These are phyloP conservation scores for Colletotrichum sidae DNA, from an alignment of 2,329 filamentous ascomycete species.

Conservation along the genomic window DNA sequence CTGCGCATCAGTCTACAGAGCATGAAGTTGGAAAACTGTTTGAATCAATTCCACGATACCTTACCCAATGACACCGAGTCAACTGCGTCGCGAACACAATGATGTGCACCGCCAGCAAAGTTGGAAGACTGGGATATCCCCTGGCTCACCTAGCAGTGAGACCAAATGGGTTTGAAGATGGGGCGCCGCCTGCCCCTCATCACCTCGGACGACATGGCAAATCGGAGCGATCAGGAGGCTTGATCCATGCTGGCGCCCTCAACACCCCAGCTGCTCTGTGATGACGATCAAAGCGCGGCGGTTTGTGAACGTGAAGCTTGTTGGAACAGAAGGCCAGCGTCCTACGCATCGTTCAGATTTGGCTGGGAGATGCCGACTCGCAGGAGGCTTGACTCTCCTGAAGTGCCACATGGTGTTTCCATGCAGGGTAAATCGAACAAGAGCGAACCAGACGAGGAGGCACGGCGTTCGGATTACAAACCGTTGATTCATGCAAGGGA, in stretches of 20 bases:
- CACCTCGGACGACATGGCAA: conserved; percentile 26
- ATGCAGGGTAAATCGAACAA: conserved; percentile 15
- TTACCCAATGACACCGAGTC: conserved; percentile 8
- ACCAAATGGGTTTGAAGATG: conserved; percentile 31
- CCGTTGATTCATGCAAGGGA: conserved; percentile 12
- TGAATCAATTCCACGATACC: background rate
- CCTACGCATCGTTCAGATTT: background rate
- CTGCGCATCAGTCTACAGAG: too few species aligned
- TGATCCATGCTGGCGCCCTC: conserved; percentile 30
- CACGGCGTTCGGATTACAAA: conserved; percentile 1
- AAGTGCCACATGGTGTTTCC: conserved; percentile 20
- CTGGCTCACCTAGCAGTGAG: conserved; percentile 23
- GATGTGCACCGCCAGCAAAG: conserved; percentile 1
- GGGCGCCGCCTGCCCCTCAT: conserved; percentile 23
- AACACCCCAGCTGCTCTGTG: conserved; percentile 6
- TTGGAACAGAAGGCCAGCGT: background rate
- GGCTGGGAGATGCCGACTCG: too few species aligned
- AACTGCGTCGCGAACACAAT: conserved; percentile 12
- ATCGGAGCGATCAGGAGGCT: conserved; percentile 25
- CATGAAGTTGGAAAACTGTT: background rate
- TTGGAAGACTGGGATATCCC: conserved; percentile 16
- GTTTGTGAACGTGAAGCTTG: background rate
- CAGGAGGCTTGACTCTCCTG: conserved; percentile 11
- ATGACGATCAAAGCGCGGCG: conserved; percentile 10
- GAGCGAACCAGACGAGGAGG: conserved; percentile 15